Percentiles rank a stretch among this genome's conserved stretches.
Conservation (phyloP, 1,284 basidiomycete species). For the Ganoderma lingzhi region DNA sequence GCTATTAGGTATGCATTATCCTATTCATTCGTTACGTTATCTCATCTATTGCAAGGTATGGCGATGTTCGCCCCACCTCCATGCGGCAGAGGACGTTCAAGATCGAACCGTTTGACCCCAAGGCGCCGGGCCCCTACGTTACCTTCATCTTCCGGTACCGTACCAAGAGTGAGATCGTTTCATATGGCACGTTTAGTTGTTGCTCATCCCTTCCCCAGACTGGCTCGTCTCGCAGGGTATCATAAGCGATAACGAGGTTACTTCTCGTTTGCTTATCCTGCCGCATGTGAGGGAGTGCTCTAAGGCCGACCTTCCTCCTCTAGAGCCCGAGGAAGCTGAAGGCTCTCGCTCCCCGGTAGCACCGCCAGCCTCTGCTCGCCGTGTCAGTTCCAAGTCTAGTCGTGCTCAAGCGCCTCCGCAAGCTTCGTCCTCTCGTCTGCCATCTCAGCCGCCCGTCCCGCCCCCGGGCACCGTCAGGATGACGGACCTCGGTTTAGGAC, state of each 20-base stretch:
- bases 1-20: conserved; percentile 26
- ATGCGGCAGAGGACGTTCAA: conserved; percentile 53
- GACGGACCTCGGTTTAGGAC: conserved; percentile 8
- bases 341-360: background rate
- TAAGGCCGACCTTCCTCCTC: conserved; percentile 10
- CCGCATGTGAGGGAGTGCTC: conserved; percentile 3
- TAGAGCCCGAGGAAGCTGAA: conserved; percentile 17
- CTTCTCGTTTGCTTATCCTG: conserved; percentile 9
- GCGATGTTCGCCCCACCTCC: conserved; percentile 17
- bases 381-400: background rate
- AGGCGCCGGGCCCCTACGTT: conserved; percentile 53
- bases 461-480: background rate
- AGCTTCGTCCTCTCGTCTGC: background rate
- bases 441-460: background rate
- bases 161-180: conserved; percentile 48
- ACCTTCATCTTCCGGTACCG: conserved; percentile 69
- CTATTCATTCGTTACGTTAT: background rate
- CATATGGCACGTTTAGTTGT: background rate
- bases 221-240: conserved; percentile 40
- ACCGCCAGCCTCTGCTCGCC: background rate
- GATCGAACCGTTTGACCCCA: conserved; percentile 52
- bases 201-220: conserved; percentile 26
- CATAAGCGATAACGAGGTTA: conserved; percentile 24
- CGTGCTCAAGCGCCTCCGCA: conserved; percentile 7
- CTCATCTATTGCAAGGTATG: conserved; percentile 23